A percentile compares a stretch with the other conserved stretches of the same genome.
Evolutionary conservation across 2,329 filamentous ascomycete species (phyloP).

Genomic region (Penicillium nordicum): DNA sequence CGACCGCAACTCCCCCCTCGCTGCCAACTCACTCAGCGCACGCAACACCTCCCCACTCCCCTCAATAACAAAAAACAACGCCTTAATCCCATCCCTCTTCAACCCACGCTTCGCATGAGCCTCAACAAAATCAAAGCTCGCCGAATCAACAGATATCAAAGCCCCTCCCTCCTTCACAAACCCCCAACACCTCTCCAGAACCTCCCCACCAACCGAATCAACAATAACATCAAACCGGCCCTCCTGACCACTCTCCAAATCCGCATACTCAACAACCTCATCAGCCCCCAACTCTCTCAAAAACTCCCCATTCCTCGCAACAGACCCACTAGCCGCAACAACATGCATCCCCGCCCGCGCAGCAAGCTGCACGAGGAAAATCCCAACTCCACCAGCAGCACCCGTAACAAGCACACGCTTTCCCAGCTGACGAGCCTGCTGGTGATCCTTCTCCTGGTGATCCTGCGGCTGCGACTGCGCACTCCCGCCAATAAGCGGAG

Average conservation of each 20-base stretch:
- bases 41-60: slow-evolving; percentile 13
- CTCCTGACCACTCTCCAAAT: background rate
- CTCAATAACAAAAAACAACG: slow-evolving; percentile 24
- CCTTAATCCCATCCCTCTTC: slow-evolving; percentile 17
- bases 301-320: slow-evolving; percentile 33
- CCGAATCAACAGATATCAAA: slow-evolving; percentile 30
- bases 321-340: slow-evolving; percentile 38
- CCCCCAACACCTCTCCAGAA: slow-evolving; percentile 21
- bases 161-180: slow-evolving; percentile 15
- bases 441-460: background rate
- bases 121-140: slow-evolving; percentile 28
- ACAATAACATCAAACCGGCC: slow-evolving; percentile 24
- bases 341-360: slow-evolving; percentile 27
- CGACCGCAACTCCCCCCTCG: slow-evolving; percentile 10
- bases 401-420: slow-evolving; percentile 35
- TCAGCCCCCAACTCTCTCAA: slow-evolving; percentile 37
- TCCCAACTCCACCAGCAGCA: slow-evolving; percentile 39
- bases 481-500: background rate
- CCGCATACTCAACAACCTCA: slow-evolving; percentile 38
- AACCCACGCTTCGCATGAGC: slow-evolving; percentile 21
- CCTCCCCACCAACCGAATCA: slow-evolving; percentile 28
- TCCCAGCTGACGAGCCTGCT: background rate
- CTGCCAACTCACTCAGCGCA: slow-evolving; percentile 12
- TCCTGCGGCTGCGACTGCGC: background rate
- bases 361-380: slow-evolving; percentile 40